Conservation (phyloP, 148 eudicot species). For the Camellia sinensis region DNA sequence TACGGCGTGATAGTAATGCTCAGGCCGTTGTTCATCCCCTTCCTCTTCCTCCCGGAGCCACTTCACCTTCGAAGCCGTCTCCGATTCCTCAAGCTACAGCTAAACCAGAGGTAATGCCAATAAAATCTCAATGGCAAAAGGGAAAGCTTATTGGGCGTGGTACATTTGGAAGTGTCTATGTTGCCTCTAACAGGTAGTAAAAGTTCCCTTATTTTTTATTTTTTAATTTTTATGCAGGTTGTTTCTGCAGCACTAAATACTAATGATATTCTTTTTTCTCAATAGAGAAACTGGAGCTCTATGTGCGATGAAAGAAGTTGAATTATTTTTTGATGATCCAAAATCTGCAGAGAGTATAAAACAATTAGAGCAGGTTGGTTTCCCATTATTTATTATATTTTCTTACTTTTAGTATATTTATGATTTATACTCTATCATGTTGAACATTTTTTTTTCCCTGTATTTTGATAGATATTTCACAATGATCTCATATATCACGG, state of each 20-base stretch:
- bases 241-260: no score
- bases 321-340: conserved; percentile 67
- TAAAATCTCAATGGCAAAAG: conserved; percentile 69
- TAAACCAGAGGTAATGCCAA: conserved; percentile 18
- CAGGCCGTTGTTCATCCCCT: conserved; percentile 51
- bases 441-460: not conserved
- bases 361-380: conserved; percentile 83
- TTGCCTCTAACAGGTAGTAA: conserved; percentile 72
- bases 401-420: not conserved
- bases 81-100: conserved; percentile 26
- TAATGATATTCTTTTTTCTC: not conserved
- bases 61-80: conserved; percentile 31
- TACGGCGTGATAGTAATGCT: no score
- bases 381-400: conserved; percentile 7
- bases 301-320: conserved; percentile 99
- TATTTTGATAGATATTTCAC: not conserved
- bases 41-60: conserved; percentile 78
- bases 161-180: conserved; percentile 90
- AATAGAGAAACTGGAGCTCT: conserved; percentile 95
- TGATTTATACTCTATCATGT: not conserved
- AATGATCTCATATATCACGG: no score
- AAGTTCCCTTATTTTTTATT: not conserved
- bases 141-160: conserved; percentile 97
- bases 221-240: no score
- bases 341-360: conserved; percentile 68